Evolutionary conservation across 331 rosid genomes (phyloP), one percentile per base, ranked within the genome.

Genomic region (Pyrus hybrid): DNA sequence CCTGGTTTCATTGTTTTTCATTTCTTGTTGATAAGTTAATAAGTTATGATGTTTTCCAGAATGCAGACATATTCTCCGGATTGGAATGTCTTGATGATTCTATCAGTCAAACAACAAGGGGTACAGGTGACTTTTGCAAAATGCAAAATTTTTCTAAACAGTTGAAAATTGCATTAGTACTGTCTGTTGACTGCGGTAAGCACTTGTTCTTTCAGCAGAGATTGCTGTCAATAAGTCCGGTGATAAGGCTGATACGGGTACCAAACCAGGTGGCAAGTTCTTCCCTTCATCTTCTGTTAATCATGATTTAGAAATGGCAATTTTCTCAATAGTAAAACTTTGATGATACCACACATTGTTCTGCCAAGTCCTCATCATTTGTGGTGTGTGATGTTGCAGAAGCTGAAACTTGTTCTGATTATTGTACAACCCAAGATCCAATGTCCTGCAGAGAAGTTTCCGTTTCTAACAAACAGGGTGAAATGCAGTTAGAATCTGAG

Each of bases 401-500:
- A 63, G 76, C 83, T 80, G 80, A 79, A 74, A 71, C 70, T n/a
- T 30, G 45, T 67, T 82, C 84, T 6, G 77, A 80, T 66, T 29
- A 41, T 83, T 73, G 41, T 62, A 66, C 82, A 53, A 72, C 72
- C 63, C 80, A 81, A 75, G 84, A 80, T 75, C 69, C 83, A 21
- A 45, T 73, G 68, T 63, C 81, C 71, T 72, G 70, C 16, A 45
- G 71, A 73, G 85, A 78, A 75, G 83, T 75, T 78, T 57, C 65
- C 12, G 74, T 70, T 51, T 58, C 85, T 76, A 51, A 75, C 71
- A 41, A 64, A 13, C 76, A 41, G 32, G 82, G 63, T 63, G 87
- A 80, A 71, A 53, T 76, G 75, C 74, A 56, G 73, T 63, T n/a
- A 25, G 89, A 85, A 80, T 20, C 85, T 69, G 80, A 89, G 98